phyloP scores from a whole-genome alignment of 257 asterid genomes.

The Rehmannia glutinosa region DNA sequence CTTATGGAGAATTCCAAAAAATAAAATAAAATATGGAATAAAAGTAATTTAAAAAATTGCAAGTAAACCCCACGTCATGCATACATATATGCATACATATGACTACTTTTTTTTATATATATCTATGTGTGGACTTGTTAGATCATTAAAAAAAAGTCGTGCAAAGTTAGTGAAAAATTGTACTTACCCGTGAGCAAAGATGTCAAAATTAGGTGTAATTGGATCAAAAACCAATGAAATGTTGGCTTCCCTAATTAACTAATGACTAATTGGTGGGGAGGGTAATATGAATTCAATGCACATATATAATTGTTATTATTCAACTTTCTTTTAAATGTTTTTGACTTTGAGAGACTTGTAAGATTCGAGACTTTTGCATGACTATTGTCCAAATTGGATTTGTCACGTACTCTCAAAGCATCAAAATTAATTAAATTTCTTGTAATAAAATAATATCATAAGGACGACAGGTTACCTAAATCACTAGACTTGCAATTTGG shows the following conservation, averaged over 20 bases:
- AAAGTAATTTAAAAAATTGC: no score
- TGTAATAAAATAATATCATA: no score
- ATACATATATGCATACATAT: neutral
- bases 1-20: no score
- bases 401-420: slow-evolving; percentile 4
- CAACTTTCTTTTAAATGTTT: neutral
- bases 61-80: slow-evolving; percentile 23
- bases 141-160: slow-evolving; percentile 15
- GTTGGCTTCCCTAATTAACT: slow-evolving; percentile 17
- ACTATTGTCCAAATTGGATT: slow-evolving; percentile 10
- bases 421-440: neutral
- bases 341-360: slow-evolving; percentile 9
- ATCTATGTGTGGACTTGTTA: neutral
- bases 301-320: neutral
- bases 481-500: slow-evolving; percentile 11
- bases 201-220: slow-evolving; percentile 33
- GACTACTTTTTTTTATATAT: neutral
- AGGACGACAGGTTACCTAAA: slow-evolving; percentile 25
- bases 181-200: slow-evolving; percentile 25
- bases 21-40: neutral
- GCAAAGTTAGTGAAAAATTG: slow-evolving; percentile 26
- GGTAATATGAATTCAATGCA: neutral
- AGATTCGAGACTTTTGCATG: neutral
- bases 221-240: slow-evolving; percentile 1
- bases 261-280: neutral